A percentile compares a stretch with the other conserved stretches of the same genome.
phyloP scores from a whole-genome alignment of 2,329 filamentous ascomycete genomes.

The Diaporthe sp. region DNA sequence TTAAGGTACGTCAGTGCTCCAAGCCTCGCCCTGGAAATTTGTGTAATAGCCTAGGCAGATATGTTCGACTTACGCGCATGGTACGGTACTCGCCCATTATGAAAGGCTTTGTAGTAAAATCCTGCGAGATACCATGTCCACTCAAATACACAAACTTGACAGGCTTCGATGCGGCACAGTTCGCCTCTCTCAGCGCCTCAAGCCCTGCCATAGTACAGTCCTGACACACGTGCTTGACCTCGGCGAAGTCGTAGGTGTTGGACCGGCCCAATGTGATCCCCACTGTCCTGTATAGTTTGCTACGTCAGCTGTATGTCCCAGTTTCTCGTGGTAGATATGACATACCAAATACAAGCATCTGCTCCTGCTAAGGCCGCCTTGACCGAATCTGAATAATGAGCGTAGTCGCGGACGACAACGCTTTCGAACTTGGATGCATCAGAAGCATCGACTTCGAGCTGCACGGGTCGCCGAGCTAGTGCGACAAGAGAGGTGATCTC shows the following conservation, averaged over 20 bases:
- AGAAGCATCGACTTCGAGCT: conserved; percentile 33
- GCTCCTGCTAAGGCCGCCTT: conserved; percentile 57
- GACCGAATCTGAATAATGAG: conserved; percentile 55
- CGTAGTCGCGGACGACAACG: conserved; percentile 56
- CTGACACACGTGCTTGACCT: conserved; percentile 47
- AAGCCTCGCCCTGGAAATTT: not conserved
- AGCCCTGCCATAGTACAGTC: conserved; percentile 45
- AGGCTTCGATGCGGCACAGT: conserved; percentile 40
- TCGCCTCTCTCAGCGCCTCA: conserved; percentile 46
- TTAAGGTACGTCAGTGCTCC: not conserved
- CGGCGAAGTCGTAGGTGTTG: conserved; percentile 38
- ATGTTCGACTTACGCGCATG: conserved; percentile 30
- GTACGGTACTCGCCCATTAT: conserved; percentile 4
- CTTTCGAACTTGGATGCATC: conserved; percentile 53
- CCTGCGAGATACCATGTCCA: conserved; percentile 15
- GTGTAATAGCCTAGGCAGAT: not conserved
- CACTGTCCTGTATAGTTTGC: conserved; percentile 44
- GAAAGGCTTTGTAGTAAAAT: conserved; percentile 10
- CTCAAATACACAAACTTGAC: conserved; percentile 49
- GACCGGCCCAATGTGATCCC: conserved; percentile 46
- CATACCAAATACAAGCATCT: conserved; percentile 58
- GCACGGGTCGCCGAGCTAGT: conserved; percentile 54
- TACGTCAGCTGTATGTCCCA: not conserved
- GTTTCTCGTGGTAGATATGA: not conserved
- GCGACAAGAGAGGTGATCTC: conserved; percentile 57